Base-by-base conservation (phyloP, 2,329 filamentous ascomycete species). In the Phaeoacremonium minimum region DNA sequence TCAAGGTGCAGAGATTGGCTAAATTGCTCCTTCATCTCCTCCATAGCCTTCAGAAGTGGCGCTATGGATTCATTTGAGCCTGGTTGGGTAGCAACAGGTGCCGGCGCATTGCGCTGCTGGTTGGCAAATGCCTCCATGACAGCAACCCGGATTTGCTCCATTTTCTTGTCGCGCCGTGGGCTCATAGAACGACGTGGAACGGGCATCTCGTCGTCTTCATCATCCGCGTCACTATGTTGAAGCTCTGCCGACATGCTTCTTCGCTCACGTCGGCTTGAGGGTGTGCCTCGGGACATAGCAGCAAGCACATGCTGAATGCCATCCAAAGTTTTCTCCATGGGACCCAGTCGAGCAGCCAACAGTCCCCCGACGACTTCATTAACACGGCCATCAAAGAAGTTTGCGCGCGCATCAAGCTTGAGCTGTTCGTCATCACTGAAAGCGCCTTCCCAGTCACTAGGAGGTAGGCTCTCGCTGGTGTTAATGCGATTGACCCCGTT, bases 361-460 rank as follows among this genome's bases (percentile, higher is more conserved):
- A 93, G 71, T 32, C 77, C 78, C 35, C 85, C 86, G 46, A 98
- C 85, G 45, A 97, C 65, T 34, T 88, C 80, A 55, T 95, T 89
- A 44, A 98, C 87, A 53, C 87, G 89, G 32, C 80, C 83, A 53
- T 97, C 89, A 52, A 97, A 96, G 72, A 95, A 97, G 32, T 80
- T 77, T 45, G 86, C 87, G 32, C 89, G 80, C 36, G 82, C 80
- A 46, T 86, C 80, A 38, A 97, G 69, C 60, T 95, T 95, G 34
- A 80, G 77, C 40, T 94, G 87, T 51, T 94, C 87, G 20, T 84
- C 82, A 14, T 87, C 86, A 8, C 85, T 84, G 43, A 96, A 82
- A 32, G 84, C 80, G 53, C 85, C 85, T 52, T 95, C 89, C 93
- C 93, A 98, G 58, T 97, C 91, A 55, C 90, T 96, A 41, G 81